Conservation (phyloP, 2,329 filamentous ascomycete genomes). For the Penicillium concentricum region DNA sequence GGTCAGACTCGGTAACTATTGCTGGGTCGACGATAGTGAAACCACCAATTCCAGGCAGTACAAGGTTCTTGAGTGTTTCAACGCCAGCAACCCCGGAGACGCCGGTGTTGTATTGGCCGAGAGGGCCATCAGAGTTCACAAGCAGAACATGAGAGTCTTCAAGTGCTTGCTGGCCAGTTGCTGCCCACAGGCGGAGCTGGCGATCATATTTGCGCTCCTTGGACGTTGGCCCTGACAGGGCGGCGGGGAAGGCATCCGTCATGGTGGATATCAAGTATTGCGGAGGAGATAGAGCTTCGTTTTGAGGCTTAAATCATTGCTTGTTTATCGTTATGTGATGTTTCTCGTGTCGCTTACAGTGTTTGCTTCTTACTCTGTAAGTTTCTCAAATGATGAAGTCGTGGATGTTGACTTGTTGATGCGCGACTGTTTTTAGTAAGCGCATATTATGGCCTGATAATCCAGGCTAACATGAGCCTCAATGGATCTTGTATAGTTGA, state of each 20-base stretch:
- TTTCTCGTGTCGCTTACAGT: neutral
- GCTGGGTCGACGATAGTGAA: slow-evolving; percentile 88
- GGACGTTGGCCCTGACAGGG: slow-evolving; percentile 52
- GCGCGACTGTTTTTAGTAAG: slow-evolving; percentile 4
- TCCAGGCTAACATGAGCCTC: neutral
- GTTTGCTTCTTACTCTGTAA: neutral
- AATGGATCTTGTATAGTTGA: neutral
- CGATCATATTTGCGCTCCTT: slow-evolving; percentile 85
- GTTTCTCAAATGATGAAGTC: neutral
- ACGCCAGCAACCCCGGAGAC: slow-evolving; percentile 83
- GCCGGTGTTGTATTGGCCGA: slow-evolving; percentile 33
- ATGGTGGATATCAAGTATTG: slow-evolving; percentile 24
- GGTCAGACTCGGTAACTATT: slow-evolving; percentile 73
- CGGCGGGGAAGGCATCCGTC: slow-evolving; percentile 37
- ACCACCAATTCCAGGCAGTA: slow-evolving; percentile 83
- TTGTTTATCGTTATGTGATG: neutral
- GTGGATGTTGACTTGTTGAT: slow-evolving; percentile 4
- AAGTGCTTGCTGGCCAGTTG: slow-evolving; percentile 82
- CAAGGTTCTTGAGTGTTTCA: slow-evolving; percentile 95
- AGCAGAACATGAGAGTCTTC: slow-evolving; percentile 91
- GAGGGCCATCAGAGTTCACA: slow-evolving; percentile 64
- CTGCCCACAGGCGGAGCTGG: slow-evolving; percentile 92
- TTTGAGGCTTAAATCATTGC: neutral
- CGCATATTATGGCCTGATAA: neutral
- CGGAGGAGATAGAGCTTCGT: neutral